phyloP scores from a whole-genome alignment of 163 green algal species.

The Scenedesmus sp. region DNA sequence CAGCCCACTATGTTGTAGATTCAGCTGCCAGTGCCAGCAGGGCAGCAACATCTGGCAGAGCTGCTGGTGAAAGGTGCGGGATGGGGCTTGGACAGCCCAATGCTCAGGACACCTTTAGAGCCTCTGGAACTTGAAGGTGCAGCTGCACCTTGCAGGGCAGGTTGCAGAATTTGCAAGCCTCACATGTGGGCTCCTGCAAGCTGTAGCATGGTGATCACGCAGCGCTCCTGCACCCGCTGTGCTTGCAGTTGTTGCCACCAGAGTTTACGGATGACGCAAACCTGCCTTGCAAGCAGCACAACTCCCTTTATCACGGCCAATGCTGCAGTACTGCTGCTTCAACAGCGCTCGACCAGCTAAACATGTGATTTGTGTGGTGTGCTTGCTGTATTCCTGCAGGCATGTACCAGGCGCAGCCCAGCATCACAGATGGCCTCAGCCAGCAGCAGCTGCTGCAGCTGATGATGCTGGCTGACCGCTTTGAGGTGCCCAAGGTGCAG shows the following conservation, averaged over 20 bases:
- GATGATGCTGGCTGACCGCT: slow-evolving; percentile 10
- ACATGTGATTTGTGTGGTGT: too few species aligned
- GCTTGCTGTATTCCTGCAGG: background rate
- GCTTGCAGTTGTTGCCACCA: too few species aligned
- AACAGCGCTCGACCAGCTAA: too few species aligned
- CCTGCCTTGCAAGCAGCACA: too few species aligned
- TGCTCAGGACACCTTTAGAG: background rate
- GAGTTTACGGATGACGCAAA: too few species aligned
- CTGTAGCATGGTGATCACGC: too few species aligned
- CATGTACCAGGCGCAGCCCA: background rate
- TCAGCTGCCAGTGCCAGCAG: background rate
- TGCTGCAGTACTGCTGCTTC: too few species aligned
- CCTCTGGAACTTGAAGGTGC: background rate
- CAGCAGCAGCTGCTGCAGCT: slow-evolving; percentile 30
- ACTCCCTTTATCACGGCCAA: too few species aligned
- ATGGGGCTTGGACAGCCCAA: background rate
- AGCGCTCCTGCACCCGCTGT: too few species aligned
- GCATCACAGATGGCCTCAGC: background rate
- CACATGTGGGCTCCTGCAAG: too few species aligned
- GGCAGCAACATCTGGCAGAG: background rate
- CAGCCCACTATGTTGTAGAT: background rate
- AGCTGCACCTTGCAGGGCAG: too few species aligned
- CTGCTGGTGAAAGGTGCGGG: background rate
- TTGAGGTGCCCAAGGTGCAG: slow-evolving; percentile 15
- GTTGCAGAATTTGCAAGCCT: too few species aligned